These are phyloP conservation scores for Boletellus deceptivus DNA, from an alignment of 1,284 basidiomycete species.

Conservation along the genomic window DNA sequence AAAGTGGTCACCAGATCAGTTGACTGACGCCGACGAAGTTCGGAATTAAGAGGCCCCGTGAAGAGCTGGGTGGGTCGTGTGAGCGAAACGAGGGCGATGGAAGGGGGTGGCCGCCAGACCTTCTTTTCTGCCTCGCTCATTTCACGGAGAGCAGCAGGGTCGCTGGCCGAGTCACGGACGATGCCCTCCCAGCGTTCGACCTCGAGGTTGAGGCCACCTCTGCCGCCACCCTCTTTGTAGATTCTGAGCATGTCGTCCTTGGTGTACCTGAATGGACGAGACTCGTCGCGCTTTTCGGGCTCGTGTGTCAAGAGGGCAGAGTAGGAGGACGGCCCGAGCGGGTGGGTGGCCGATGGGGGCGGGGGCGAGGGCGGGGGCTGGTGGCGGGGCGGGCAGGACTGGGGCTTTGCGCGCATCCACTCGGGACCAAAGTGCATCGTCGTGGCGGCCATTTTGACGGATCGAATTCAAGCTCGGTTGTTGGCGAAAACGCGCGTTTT, in stretches of 20 bases:
- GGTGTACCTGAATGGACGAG: constrained; percentile 81
- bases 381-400: constrained; percentile 48
- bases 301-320: constrained; percentile 63
- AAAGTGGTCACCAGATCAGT: constrained; percentile 63
- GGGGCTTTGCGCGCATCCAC: constrained; percentile 83
- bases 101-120: constrained; percentile 45
- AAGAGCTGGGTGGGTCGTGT: constrained; percentile 55
- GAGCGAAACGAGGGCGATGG: constrained; percentile 17
- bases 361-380: constrained; percentile 56
- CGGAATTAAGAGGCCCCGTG: constrained; percentile 72
- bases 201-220: constrained; percentile 75
- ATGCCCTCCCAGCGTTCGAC: constrained; percentile 85
- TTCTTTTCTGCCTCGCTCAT: constrained; percentile 85
- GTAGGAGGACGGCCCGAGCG: constrained; percentile 67
- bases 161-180: constrained; percentile 69
- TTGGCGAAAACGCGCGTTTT: constrained; percentile 26
- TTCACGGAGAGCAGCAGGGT: constrained; percentile 77
- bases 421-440: constrained; percentile 81
- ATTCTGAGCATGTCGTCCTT: constrained; percentile 83
- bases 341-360: constrained; percentile 35
- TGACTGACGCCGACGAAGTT: constrained; percentile 77
- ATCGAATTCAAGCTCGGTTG: constrained; percentile 15
- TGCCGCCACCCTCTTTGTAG: constrained; percentile 77
- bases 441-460: constrained; percentile 59
- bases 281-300: constrained; percentile 57